A percentile compares a stretch with the other conserved stretches of the same genome.
These are phyloP conservation scores for Rhizoclosmatium sp. DNA, from an alignment of 192 early-diverging fungal species.

Conservation along the genomic window DNA sequence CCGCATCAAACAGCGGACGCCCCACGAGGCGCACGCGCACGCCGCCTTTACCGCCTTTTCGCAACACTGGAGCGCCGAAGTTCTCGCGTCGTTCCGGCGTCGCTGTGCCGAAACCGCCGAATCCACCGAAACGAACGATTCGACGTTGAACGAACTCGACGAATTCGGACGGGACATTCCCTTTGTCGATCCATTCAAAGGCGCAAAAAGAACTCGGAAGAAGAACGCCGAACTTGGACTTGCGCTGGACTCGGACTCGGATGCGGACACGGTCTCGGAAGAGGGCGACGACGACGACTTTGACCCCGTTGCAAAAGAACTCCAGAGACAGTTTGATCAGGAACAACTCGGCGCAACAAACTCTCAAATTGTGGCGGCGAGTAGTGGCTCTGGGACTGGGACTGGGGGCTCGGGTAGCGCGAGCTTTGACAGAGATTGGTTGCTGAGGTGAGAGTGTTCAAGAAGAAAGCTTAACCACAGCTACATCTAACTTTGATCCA, in stretches of 20 bases:
- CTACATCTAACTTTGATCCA: too few species aligned
- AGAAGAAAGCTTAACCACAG: too few species aligned
- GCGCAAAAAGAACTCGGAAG: not conserved
- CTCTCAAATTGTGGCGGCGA: not conserved
- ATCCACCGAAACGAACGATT: too few species aligned
- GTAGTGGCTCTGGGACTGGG: not conserved
- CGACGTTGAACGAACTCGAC: not conserved
- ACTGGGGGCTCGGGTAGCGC: not conserved
- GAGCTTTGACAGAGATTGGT: slow-evolving; percentile 59
- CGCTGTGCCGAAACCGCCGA: not conserved
- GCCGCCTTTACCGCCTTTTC: not conserved
- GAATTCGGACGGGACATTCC: slow-evolving; percentile 16
- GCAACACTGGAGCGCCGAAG: not conserved
- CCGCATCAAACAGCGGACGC: not conserved
- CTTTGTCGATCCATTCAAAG: slow-evolving; percentile 11
- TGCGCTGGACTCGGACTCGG: not conserved
- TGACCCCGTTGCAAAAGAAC: slow-evolving; percentile 1
- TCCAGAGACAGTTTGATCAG: slow-evolving; percentile 16
- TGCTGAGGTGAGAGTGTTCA: slow-evolving; percentile 43
- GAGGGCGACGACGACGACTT: not conserved
- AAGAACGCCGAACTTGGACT: not conserved
- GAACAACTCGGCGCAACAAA: not conserved
- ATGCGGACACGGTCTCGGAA: not conserved
- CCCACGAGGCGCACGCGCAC: not conserved
- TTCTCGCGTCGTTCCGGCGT: not conserved